A percentile compares a stretch with the other conserved stretches of the same genome.
These are phyloP conservation scores for Dictyostelium firmibasis DNA, from an alignment of 78 protist species.

Conservation along the genomic window DNA sequence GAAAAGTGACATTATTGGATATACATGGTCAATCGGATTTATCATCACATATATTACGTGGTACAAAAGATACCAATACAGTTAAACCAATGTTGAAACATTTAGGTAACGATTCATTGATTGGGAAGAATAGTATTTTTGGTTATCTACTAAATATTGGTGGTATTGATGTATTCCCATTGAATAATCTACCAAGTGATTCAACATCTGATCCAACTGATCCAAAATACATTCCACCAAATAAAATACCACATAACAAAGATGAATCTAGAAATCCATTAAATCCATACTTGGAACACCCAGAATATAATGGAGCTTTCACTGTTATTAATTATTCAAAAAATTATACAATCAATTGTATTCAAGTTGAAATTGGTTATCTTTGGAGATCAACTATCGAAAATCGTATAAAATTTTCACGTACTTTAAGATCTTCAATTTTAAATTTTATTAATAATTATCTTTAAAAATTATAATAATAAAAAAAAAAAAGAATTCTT, in stretches of 20 bases:
- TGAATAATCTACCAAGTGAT: neutral
- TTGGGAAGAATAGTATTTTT: slow-evolving; percentile 37
- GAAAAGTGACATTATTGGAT: slow-evolving; percentile 13
- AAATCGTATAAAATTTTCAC: neutral
- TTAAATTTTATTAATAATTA: neutral
- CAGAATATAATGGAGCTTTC: slow-evolving; percentile 39
- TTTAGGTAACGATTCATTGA: neutral
- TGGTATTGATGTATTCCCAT: slow-evolving; percentile 31
- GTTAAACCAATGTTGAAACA: neutral
- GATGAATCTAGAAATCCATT: neutral
- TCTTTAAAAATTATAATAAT: neutral
- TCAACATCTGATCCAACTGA: neutral
- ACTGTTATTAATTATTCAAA: slow-evolving; percentile 28
- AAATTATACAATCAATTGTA: neutral
- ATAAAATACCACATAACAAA: neutral
- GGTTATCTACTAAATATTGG: neutral
- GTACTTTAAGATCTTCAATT: slow-evolving; percentile 26
- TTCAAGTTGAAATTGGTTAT: slow-evolving; percentile 59
- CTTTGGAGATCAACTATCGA: neutral
- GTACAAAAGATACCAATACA: slow-evolving; percentile 15
- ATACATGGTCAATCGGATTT: slow-evolving; percentile 67
- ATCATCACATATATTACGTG: slow-evolving; percentile 16
- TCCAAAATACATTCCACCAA: neutral
- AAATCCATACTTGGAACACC: slow-evolving; percentile 28
- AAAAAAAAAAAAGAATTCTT: neutral